Percentiles rank a stretch among this genome's conserved stretches.
phyloP scores from a whole-genome alignment of 2,329 filamentous ascomycete genomes.

The Microcyclospora pomicola region DNA sequence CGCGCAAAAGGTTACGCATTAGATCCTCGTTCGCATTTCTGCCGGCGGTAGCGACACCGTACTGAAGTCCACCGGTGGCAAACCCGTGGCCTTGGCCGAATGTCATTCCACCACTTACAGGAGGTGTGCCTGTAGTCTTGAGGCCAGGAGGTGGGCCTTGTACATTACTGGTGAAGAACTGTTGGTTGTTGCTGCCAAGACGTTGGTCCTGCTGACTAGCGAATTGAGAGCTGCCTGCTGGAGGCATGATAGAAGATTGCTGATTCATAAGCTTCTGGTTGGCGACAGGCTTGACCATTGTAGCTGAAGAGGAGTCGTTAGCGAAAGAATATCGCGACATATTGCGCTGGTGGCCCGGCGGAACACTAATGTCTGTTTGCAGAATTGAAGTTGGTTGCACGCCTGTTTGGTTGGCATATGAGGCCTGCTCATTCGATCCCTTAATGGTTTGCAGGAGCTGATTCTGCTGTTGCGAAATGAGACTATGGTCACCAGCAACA shows the following conservation, averaged over 20 bases:
- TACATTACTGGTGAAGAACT: conserved; percentile 73
- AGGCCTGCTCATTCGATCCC: conserved; percentile 23
- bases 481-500: conserved; percentile 53
- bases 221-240: conserved; percentile 28
- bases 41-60: conserved; percentile 42
- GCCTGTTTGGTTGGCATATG: conserved; percentile 37
- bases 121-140: conserved; percentile 88
- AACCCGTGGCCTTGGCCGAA: conserved; percentile 84
- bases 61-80: conserved; percentile 51
- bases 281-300: conserved; percentile 59
- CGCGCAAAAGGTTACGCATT: conserved; percentile 69
- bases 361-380: conserved; percentile 6
- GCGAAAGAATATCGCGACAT: conserved; percentile 79
- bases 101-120: conserved; percentile 64
- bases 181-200: conserved; percentile 36
- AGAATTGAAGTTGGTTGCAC: conserved; percentile 28
- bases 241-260: conserved; percentile 73
- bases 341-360: conserved; percentile 60
- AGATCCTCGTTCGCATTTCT: conserved; percentile 65
- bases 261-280: conserved; percentile 72
- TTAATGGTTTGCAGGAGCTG: conserved; percentile 52
- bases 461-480: conserved; percentile 72
- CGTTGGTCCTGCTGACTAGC: conserved; percentile 26
- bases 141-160: conserved; percentile 88
- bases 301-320: conserved; percentile 52